Percentiles rank a stretch among this genome's conserved stretches.
These are phyloP conservation scores for Cercospora canescens DNA, from an alignment of 2,329 filamentous ascomycete genomes.

Conservation along the genomic window DNA sequence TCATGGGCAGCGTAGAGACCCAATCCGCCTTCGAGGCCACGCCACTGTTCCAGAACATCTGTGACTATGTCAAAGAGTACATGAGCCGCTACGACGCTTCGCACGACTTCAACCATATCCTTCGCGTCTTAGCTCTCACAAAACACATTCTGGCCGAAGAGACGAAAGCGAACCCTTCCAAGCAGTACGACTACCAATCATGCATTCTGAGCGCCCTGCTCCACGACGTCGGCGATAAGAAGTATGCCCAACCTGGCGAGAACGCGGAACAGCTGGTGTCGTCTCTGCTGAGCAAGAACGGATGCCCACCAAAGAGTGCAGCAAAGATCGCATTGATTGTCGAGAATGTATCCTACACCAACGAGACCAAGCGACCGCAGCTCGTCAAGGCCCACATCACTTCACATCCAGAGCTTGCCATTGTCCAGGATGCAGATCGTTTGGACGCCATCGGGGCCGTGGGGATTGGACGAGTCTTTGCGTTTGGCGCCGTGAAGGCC, in stretches of 20 bases:
- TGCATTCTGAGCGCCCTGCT: constrained; percentile 52
- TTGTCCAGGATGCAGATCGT: constrained; percentile 90
- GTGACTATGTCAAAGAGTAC: constrained; percentile 66
- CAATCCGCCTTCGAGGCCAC: constrained; percentile 31
- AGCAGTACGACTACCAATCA: constrained; percentile 30
- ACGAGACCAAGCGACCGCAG: constrained; percentile 66
- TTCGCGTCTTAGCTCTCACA: constrained; percentile 74
- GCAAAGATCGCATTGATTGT: constrained; percentile 70
- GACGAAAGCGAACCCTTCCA: constrained; percentile 24
- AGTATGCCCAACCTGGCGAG: constrained; percentile 60
- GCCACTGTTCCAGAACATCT: constrained; percentile 38
- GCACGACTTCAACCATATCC: constrained; percentile 84
- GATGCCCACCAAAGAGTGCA: constrained; percentile 61
- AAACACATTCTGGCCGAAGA: constrained; percentile 59
- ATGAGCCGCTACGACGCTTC: constrained; percentile 81
- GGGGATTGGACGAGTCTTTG: constrained; percentile 76
- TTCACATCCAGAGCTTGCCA: constrained; percentile 70
- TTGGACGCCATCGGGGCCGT: constrained; percentile 89
- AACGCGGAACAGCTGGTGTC: constrained; percentile 61
- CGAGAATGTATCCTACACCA: constrained; percentile 74
- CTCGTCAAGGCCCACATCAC: constrained; percentile 62
- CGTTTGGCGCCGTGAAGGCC: constrained; percentile 68
- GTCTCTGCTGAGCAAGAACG: constrained; percentile 56
- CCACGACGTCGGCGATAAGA: constrained; percentile 88
- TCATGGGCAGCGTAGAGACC: constrained; percentile 3